phyloP scores from a whole-genome alignment of 2,329 filamentous ascomycete genomes.

The Zasmidium cellare region DNA sequence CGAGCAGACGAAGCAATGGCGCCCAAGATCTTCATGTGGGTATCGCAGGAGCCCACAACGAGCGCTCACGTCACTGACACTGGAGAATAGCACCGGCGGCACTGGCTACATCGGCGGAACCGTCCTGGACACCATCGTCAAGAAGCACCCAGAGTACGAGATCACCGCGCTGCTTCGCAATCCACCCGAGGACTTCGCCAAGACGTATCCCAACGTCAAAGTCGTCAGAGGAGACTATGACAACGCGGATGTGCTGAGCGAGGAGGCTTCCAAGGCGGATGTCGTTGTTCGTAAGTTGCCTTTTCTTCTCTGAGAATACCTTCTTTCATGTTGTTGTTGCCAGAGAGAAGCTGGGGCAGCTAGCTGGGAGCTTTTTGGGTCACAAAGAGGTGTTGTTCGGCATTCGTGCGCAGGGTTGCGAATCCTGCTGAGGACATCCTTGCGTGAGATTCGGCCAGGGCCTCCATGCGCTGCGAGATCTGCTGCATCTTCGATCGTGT shows the following conservation, averaged over 20 bases:
- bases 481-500: not conserved
- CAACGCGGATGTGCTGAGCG: slow-evolving; percentile 40
- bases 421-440: no score
- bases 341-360: not conserved
- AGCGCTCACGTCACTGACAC: not conserved
- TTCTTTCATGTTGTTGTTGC: no score
- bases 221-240: slow-evolving; percentile 47
- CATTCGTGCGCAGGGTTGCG: no score
- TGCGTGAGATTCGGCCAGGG: no score
- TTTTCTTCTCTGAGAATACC: not conserved
- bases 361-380: no score
- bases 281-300: slow-evolving; percentile 45
- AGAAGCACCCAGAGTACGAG: slow-evolving; percentile 50
- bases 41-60: not conserved
- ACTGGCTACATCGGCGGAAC: slow-evolving; percentile 57
- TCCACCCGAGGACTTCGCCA: slow-evolving; percentile 42
- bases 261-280: slow-evolving; percentile 48
- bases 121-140: slow-evolving; percentile 46
- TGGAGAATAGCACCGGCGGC: slow-evolving; percentile 45
- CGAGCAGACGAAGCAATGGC: slow-evolving; percentile 20
- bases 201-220: slow-evolving; percentile 44
- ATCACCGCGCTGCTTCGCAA: slow-evolving; percentile 46
- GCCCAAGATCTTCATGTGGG: slow-evolving; percentile 36
- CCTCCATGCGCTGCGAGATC: no score
- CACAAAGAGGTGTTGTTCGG: no score